Evolutionary conservation across 805 yeast genomes (phyloP).

Genomic region (Saccharomycopsis selenospora): DNA sequence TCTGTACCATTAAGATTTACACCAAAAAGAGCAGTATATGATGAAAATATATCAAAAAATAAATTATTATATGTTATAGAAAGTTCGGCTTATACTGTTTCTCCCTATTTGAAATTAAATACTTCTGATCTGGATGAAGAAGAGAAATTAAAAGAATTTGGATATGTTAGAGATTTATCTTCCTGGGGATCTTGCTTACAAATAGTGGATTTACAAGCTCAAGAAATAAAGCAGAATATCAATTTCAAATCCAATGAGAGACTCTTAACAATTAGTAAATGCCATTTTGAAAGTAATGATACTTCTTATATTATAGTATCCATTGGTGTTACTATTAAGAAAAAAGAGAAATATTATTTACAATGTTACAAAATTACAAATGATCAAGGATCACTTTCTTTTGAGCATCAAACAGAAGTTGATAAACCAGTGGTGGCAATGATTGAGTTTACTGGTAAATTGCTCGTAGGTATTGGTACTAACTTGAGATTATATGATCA

Average conservation of each 20-base stretch:
- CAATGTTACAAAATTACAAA: conserved; percentile 33
- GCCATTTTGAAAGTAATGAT: conserved; percentile 27
- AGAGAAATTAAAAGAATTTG: conserved; percentile 25
- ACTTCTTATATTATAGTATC: conserved; percentile 40
- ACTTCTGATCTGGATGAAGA: conserved; percentile 8
- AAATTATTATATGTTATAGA: conserved; percentile 36
- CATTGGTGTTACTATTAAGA: conserved; percentile 19
- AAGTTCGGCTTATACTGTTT: conserved; percentile 34
- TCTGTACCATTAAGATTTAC: conserved; percentile 41
- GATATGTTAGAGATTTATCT: conserved; percentile 29
- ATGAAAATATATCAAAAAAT: conserved; percentile 20
- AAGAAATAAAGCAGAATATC: conserved; percentile 31
- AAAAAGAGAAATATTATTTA: conserved; percentile 26
- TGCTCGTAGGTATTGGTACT: conserved; percentile 52
- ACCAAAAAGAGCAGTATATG: conserved; percentile 39
- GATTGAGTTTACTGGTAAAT: conserved; percentile 46
- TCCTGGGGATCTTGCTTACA: conserved; percentile 52
- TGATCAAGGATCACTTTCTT: conserved; percentile 27
- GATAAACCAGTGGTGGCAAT: conserved; percentile 44
- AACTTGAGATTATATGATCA: conserved; percentile 56
- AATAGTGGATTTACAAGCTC: conserved; percentile 33
- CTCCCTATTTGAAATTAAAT: conserved; percentile 12
- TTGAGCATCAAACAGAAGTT: conserved; percentile 55
- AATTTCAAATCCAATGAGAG: conserved; percentile 25
- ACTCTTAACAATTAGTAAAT: conserved; percentile 27